Base-by-base conservation (phyloP, 768 basidiomycete species). In the Lentinula detonsa region DNA sequence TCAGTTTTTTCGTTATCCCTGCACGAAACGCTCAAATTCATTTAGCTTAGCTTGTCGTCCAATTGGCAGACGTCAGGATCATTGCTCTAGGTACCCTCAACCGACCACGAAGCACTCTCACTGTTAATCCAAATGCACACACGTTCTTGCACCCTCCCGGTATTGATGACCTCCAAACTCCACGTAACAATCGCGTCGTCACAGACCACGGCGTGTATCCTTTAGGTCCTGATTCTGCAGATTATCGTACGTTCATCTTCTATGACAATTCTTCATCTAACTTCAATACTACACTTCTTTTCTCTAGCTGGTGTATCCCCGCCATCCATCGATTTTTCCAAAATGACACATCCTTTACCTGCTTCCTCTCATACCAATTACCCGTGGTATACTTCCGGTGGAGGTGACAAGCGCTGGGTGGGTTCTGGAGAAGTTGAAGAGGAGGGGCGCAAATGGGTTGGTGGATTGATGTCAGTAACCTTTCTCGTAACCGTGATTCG, bases 381-480 rank as follows among this genome's bases (percentile, higher is more conserved):
- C 72, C 91, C 91, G 11, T 85, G 86, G 66, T 84, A 81, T 67
- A 90, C 91, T 10, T 80, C 85, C 0, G 86, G 89, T 1, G 89
- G 85, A 10, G 77, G 76, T 33, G 90, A 91, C 70, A 78, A 77
- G 63, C 81, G 88, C 28, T 88, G 90, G 88, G 60, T 80, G 23
- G 77, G 74, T 23, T 73, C 74, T 10, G 80, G 78, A 21, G 79
- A 76, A 58, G 71, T 79, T 11, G 81, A 85, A 65, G 83, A 83
- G 70, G 80, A 81, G 42, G 86, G 84, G n/a, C 68, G 80, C 60
- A 79, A 85, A 51, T 91, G 90, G 90, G 83, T 90, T 9, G 90
- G 90, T 33, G 76, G 82, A 21, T 67, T 91, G 64, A 83, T 92
- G 90, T 88, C 61, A 63, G 81, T 61, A 39, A 28, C 1, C 28